Percentiles rank a stretch among this genome's conserved stretches.
Conservation (phyloP, 2,329 filamentous ascomycete genomes). For the Cladosporium colombiae region DNA sequence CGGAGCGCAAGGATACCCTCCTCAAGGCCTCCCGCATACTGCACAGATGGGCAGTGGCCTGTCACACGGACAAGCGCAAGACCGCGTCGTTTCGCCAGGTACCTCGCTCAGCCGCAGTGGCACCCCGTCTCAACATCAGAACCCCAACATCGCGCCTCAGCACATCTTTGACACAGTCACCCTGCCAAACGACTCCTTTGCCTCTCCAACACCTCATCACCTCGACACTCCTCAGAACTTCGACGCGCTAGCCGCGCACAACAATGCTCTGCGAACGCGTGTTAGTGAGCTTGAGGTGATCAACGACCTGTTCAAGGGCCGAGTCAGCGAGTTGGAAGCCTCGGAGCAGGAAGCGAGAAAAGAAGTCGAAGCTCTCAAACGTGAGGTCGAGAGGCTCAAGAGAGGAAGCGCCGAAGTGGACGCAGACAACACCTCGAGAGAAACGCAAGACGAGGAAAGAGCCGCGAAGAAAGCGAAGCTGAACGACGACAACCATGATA, state of each 20-base stretch:
- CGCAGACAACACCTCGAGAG: not conserved
- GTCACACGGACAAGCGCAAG: not conserved
- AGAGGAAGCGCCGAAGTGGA: not conserved
- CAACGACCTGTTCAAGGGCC: constrained; percentile 69
- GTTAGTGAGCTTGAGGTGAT: constrained; percentile 96
- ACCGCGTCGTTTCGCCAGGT: constrained; percentile 9
- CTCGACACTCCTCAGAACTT: constrained; percentile 74
- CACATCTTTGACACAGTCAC: constrained; percentile 73
- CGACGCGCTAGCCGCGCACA: constrained; percentile 76
- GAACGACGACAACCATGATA: constrained; percentile 5
- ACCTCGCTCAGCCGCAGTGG: constrained; percentile 67
- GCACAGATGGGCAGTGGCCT: constrained; percentile 10
- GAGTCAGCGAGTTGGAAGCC: constrained; percentile 72
- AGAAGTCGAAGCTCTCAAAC: constrained; percentile 57
- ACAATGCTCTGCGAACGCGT: constrained; percentile 87
- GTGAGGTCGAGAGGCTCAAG: constrained; percentile 57
- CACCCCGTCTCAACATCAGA: constrained; percentile 70
- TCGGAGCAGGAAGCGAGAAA: constrained; percentile 69
- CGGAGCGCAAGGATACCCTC: constrained; percentile 24
- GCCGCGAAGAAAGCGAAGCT: constrained; percentile 9
- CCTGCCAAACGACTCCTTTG: constrained; percentile 69
- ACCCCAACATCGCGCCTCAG: constrained; percentile 68
- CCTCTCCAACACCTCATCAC: constrained; percentile 48
- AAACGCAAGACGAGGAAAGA: constrained; percentile 1
- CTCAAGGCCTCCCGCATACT: constrained; percentile 23